Base-by-base conservation (phyloP, 2,329 filamentous ascomycete genomes). In the Phyllosticta citrichinensis region DNA sequence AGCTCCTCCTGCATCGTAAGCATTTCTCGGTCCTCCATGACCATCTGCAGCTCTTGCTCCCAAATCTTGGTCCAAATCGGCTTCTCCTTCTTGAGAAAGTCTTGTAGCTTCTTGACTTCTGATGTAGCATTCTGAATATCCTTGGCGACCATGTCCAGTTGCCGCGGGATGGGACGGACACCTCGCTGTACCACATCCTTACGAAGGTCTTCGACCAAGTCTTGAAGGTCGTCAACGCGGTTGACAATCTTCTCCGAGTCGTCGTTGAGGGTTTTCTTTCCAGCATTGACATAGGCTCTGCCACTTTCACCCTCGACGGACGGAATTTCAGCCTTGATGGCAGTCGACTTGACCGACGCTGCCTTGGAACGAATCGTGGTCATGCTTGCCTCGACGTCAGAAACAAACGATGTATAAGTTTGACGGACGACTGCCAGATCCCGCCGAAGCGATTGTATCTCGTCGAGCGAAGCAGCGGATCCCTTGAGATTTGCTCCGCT, bases 21-120 rank as follows among this genome's bases (percentile, higher is more conserved):
- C 74, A 97, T 87, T 70, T 97, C 93, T 66, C 92, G 86, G 70
- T 97, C 94, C 72, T 96, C 91, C 76, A 94, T 97, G 2, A 99
- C 93, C 58, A 93, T 87, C 74, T 97, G 91, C 54, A 99, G 80
- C 74, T 97, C 92, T 76, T 95, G 92, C 82, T 97, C 93, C 94
- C 94, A 99, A 65, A 97, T 96, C 83, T 97, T 97, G 60, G 91
- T 97, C 93, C 94, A 99, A 62, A 97, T 81, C 0, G 94, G 94
- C 74, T 96, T 96, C 81, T 99, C 94, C 55, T 85, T 84, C 68
- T 86, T 87, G 77, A 99, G 83, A 78, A 89, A 96, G 17, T 96
- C 92, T 71, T 96, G 89, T 82, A 99, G 87, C 76, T 89, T 92
- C 81, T 90, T 94, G 64, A 99, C 84, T 70, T 97, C 92, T 70